Percentiles rank a stretch among this genome's conserved stretches.
Evolutionary conservation across 257 asterid genomes (phyloP).

Genomic region (Linderniella brevidens): DNA sequence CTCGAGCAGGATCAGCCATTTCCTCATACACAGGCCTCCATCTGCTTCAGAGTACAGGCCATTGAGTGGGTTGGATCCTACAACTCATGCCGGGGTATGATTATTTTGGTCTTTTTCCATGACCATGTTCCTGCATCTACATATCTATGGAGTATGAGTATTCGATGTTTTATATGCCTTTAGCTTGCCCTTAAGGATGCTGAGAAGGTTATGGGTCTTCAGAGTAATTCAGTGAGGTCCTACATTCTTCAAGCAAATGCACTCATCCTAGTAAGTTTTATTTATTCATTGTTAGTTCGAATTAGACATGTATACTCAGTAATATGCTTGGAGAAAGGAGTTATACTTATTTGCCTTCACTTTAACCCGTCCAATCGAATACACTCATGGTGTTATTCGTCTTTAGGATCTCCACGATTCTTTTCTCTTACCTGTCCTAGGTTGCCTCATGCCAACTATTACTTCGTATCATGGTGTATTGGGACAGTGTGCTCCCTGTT

Average conservation of each 20-base stretch:
- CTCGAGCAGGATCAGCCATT: slow-evolving; percentile 49
- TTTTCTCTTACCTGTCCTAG: too few relatives aligned
- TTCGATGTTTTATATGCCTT: slow-evolving; percentile 5
- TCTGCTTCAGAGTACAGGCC: slow-evolving; percentile 71
- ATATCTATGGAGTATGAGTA: background rate
- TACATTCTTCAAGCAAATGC: slow-evolving; percentile 81
- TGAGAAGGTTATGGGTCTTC: slow-evolving; percentile 56
- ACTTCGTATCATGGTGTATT: too few relatives aligned
- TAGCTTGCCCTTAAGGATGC: slow-evolving; percentile 95
- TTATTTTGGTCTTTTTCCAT: slow-evolving; percentile 4
- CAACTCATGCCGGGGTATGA: slow-evolving; percentile 80
- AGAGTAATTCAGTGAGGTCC: slow-evolving; percentile 24
- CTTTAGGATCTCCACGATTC: too few relatives aligned
- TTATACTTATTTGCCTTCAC: too few relatives aligned
- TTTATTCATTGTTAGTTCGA: background rate
- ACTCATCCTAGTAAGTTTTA: slow-evolving; percentile 61
- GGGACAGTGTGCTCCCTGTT: too few relatives aligned
- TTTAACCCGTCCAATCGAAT: too few relatives aligned
- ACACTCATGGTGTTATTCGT: too few relatives aligned
- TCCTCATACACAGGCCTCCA: slow-evolving; percentile 61
- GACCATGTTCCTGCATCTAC: slow-evolving; percentile 2
- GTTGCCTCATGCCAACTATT: too few relatives aligned
- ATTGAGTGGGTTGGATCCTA: slow-evolving; percentile 82
- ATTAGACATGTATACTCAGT: too few relatives aligned
- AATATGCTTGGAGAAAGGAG: background rate